These are phyloP conservation scores for Chlamydomonas asymmetrica DNA, from an alignment of 139 green algal genomes.

Conservation along the genomic window DNA sequence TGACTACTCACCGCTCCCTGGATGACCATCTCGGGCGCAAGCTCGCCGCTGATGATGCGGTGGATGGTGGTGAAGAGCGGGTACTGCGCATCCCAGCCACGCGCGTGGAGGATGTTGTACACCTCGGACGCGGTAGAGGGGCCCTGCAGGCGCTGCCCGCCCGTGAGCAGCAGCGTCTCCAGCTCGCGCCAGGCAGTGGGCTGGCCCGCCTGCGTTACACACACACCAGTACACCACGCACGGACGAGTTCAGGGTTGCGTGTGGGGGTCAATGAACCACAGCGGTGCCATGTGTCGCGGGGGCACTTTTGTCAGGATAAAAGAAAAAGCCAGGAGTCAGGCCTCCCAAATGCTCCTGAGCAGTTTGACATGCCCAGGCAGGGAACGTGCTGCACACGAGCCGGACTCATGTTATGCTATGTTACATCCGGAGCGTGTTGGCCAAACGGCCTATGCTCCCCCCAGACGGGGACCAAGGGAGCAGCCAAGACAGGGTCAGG, in stretches of 20 bases:
- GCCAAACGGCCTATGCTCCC: too few relatives aligned
- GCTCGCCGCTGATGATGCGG: slow-evolving; percentile 56
- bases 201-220: not conserved
- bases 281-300: not conserved
- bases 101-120: slow-evolving; percentile 40
- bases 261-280: not conserved
- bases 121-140: slow-evolving; percentile 64
- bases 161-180: slow-evolving; percentile 3
- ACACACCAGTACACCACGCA: not conserved
- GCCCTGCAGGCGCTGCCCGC: slow-evolving; percentile 75
- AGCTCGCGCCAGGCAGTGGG: not conserved
- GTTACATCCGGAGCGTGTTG: too few relatives aligned
- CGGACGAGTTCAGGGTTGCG: not conserved
- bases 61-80: slow-evolving; percentile 79
- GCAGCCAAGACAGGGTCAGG: too few relatives aligned
- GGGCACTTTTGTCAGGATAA: too few relatives aligned
- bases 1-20: slow-evolving; percentile 38
- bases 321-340: too few relatives aligned
- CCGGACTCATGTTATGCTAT: too few relatives aligned
- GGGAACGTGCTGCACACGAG: too few relatives aligned
- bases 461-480: too few relatives aligned
- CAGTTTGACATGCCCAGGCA: too few relatives aligned
- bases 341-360: too few relatives aligned
- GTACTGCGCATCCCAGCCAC: slow-evolving; percentile 61
- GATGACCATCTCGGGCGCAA: slow-evolving; percentile 41